Conservation (phyloP, 805 yeast species). For the Metschnikowia continentalis region DNA sequence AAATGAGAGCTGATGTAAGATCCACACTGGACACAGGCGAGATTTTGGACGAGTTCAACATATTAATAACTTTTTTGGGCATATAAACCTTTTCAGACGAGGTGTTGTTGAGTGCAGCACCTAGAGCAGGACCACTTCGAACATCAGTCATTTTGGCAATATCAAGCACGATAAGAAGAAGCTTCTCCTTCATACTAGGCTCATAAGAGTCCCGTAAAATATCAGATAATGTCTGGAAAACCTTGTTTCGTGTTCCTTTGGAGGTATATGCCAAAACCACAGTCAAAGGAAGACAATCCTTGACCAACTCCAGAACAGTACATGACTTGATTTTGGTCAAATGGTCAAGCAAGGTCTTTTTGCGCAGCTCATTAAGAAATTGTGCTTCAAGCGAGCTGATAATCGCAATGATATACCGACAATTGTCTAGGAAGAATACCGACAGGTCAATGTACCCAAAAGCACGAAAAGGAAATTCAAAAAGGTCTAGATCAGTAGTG, state of each 20-base stretch:
- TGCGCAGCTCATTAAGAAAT: background rate
- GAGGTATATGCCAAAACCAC: constrained; percentile 43
- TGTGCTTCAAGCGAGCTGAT: constrained; percentile 20
- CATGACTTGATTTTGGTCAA: constrained; percentile 15
- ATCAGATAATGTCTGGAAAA: constrained; percentile 19
- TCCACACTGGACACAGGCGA: constrained; percentile 26
- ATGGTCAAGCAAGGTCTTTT: constrained; percentile 6
- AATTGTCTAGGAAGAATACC: constrained; percentile 32
- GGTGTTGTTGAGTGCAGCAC: background rate
- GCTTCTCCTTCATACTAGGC: constrained; percentile 20
- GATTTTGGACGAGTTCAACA: constrained; percentile 7
- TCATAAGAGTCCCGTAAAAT: constrained; percentile 20
- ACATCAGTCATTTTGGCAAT: constrained; percentile 40
- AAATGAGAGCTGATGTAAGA: constrained; percentile 22
- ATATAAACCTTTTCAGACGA: background rate
- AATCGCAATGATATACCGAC: constrained; percentile 38
- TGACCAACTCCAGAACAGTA: constrained; percentile 19
- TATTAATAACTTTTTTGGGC: background rate
- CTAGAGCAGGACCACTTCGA: constrained; percentile 21
- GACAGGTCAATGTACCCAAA: constrained; percentile 31
- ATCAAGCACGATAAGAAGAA: constrained; percentile 32
- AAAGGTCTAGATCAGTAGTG: constrained; percentile 25
- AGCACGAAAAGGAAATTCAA: constrained; percentile 37
- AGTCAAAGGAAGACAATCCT: constrained; percentile 33
- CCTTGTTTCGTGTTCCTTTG: constrained; percentile 33